Conservation (phyloP, 768 basidiomycete species). For the Favolaschia claudopus region DNA sequence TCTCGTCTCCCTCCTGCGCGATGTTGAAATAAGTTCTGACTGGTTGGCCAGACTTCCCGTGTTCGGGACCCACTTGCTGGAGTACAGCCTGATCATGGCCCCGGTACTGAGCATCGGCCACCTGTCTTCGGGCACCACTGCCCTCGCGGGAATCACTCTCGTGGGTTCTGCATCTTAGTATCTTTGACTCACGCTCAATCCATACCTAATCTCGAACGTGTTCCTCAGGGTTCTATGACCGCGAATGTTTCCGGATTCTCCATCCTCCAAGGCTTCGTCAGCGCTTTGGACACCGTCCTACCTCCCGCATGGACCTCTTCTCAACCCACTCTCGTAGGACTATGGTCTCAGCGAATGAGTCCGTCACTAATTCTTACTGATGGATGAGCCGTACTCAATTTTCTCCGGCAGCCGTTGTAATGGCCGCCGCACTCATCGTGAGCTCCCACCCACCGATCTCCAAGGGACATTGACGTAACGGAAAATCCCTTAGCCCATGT, state of each 20-base stretch:
- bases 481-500: conserved; percentile 27
- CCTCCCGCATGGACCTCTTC: conserved; percentile 95
- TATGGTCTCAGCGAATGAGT: conserved; percentile 93
- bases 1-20: background rate
- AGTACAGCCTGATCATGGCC: conserved; percentile 86
- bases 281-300: conserved; percentile 90
- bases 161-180: background rate
- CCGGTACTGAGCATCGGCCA: conserved; percentile 92
- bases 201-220: background rate
- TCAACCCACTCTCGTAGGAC: conserved; percentile 83
- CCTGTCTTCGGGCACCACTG: conserved; percentile 85
- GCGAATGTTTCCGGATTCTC: conserved; percentile 78
- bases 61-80: conserved; percentile 72
- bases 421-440: conserved; percentile 66
- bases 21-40: background rate
- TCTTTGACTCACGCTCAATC: background rate
- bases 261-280: conserved; percentile 82
- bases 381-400: background rate
- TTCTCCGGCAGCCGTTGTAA: conserved; percentile 61
- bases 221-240: conserved; percentile 65
- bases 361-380: conserved; percentile 34
- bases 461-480: conserved; percentile 7
- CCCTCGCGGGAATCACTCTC: conserved; percentile 83
- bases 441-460: background rate
- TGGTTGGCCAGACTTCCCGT: conserved; percentile 17